Evolutionary conservation across 352 stramenopile species (phyloP).

Genomic region (Peronosclerospora sorghi): DNA sequence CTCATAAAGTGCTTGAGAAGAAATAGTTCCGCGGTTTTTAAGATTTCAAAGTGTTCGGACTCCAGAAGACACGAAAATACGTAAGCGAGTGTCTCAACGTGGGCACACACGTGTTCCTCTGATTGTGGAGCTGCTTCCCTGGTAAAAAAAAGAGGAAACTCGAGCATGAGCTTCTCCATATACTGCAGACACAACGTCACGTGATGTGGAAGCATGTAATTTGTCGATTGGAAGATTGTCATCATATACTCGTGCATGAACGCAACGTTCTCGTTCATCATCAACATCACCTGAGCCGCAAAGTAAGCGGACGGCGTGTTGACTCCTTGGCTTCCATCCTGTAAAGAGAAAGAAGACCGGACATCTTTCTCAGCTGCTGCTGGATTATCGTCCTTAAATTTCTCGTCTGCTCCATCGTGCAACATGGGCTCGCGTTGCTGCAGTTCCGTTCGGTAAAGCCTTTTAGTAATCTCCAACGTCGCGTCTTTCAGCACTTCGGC

Average conservation of each 20-base stretch:
- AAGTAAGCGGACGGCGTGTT: conserved; percentile 33
- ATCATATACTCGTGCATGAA: conserved; percentile 55
- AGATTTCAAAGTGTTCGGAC: conserved; percentile 64
- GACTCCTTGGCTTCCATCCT: conserved; percentile 18
- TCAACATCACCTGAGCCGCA: conserved; percentile 36
- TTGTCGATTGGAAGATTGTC: conserved; percentile 46
- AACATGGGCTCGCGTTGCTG: conserved; percentile 26
- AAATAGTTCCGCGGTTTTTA: conserved; percentile 58
- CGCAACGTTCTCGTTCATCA: conserved; percentile 36
- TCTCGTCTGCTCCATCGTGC: conserved; percentile 22
- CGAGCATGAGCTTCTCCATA: conserved; percentile 38
- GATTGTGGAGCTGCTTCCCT: conserved; percentile 16
- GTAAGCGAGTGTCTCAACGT: conserved; percentile 28
- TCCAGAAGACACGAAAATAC: conserved; percentile 52
- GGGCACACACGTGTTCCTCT: conserved; percentile 9
- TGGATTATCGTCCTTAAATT: conserved; percentile 7
- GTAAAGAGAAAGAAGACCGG: conserved; percentile 32
- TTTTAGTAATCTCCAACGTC: conserved; percentile 28
- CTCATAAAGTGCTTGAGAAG: conserved; percentile 46
- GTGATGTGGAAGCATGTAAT: conserved; percentile 58
- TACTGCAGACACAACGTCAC: conserved; percentile 61
- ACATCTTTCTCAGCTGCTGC: conserved; percentile 20
- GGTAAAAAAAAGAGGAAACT: conserved; percentile 54
- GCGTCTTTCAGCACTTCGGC: conserved; percentile 30
- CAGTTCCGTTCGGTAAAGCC: conserved; percentile 33